Conservation (phyloP, 2,329 filamentous ascomycete genomes). For the Fusarium sp. region DNA sequence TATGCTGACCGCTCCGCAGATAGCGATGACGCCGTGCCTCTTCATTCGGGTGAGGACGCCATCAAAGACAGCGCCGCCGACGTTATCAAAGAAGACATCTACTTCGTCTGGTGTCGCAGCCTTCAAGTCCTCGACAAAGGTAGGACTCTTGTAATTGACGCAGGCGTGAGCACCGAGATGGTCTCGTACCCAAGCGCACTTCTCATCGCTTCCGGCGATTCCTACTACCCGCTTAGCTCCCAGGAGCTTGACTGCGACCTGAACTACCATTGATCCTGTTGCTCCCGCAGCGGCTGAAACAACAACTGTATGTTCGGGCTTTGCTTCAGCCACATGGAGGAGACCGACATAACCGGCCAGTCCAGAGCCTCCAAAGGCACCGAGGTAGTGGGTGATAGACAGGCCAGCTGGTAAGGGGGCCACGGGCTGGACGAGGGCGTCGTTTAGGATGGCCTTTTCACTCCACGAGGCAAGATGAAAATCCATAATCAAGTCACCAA, state of each 20-base stretch:
- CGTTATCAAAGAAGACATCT: constrained; percentile 17
- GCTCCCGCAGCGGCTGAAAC: constrained; percentile 12
- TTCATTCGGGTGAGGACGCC: constrained; percentile 11
- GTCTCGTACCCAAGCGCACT: constrained; percentile 33
- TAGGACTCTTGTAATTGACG: constrained; percentile 28
- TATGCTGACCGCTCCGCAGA: background rate
- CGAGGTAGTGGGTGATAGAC: constrained; percentile 5
- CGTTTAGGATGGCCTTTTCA: constrained; percentile 4
- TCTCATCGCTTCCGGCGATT: constrained; percentile 33
- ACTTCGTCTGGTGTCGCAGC: constrained; percentile 3
- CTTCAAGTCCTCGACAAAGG: constrained; percentile 3
- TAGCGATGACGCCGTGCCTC: background rate
- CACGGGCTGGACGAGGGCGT: background rate
- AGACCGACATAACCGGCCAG: constrained; percentile 8
- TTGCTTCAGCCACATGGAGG: background rate
- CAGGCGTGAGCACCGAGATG: constrained; percentile 24
- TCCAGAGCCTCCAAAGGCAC: constrained; percentile 13
- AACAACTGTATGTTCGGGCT: constrained; percentile 4
- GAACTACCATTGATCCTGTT: constrained; percentile 5
- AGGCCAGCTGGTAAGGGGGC: background rate
- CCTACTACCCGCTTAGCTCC: constrained; percentile 34
- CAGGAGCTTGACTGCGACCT: constrained; percentile 29
- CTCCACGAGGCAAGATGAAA: constrained; percentile 8
- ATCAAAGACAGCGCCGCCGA: constrained; percentile 8
- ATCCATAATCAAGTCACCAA: constrained; percentile 14